Evolutionary conservation across 345 rosid genomes (phyloP), one percentile per base, ranked within the genome.

Genomic region (Pseudoturritis turrita): DNA sequence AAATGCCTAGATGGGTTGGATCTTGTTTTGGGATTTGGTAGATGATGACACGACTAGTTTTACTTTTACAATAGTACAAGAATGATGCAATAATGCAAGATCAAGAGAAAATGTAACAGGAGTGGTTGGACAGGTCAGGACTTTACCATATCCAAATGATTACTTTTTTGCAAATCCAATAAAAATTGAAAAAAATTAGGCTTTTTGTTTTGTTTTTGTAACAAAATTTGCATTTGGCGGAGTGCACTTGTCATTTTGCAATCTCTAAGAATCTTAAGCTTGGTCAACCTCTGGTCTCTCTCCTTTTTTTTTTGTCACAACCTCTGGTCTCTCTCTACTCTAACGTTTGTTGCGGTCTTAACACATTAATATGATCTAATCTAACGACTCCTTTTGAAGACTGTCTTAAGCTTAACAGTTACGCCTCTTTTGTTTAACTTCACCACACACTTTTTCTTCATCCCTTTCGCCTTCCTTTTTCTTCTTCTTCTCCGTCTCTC

Each of bases 291-390:
- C 21, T 57, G 65, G 37, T 33, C 37, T 33, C 37, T 33, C 37
- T 28, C 7, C 4, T 4, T n/a, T n/a, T n/a, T n/a, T n/a, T n/a
- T n/a, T n/a, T n/a, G n/a, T n/a, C n/a, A n/a, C n/a, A n/a, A n/a
- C n/a, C n/a, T n/a, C n/a, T n/a, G 63, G 17, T 45, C 65, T 21
- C 54, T 37, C 10, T 45, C 43, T 22, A 41, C 78, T 50, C 45
- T 49, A 49, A 52, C 77, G 72, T 74, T 39, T 57, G 72, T 66
- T 74, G 78, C 78, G 72, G 72, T 65, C 15, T 66, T 50, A 58
- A 33, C 78, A 75, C 73, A 59, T 26, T 12, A 33, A 6, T 25
- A 75, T 75, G 70, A 75, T 75, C 68, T 50, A 22, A 5, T 68
- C 17, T 22, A 33, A 73, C 28, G 41, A 60, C 63, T 68, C 63